These are phyloP conservation scores for Neurospora hispaniola DNA, from an alignment of 495 filamentous ascomycete species.

Conservation along the genomic window DNA sequence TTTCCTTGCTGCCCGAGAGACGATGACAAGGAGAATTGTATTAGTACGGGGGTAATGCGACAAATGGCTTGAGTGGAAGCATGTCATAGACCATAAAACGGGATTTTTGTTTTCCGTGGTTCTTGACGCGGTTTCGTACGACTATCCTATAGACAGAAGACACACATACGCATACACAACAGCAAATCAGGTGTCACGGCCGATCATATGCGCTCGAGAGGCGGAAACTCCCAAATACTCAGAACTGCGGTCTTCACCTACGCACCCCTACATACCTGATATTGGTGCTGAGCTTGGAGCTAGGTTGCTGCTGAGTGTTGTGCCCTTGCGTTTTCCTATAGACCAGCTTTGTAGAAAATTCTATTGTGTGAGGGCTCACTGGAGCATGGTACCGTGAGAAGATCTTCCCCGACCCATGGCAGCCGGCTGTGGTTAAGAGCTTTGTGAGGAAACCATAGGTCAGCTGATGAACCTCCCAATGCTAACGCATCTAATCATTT, in stretches of 20 bases:
- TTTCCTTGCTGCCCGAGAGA: background rate
- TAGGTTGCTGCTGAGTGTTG: background rate
- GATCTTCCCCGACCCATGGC: background rate
- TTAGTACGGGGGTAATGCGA: slow-evolving; percentile 10
- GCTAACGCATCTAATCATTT: background rate
- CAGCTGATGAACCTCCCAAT: background rate
- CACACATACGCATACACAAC: slow-evolving; percentile 6
- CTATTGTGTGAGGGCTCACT: background rate
- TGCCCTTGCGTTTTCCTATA: background rate
- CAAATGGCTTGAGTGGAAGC: slow-evolving; percentile 3
- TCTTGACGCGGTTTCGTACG: slow-evolving; percentile 1
- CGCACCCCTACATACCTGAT: background rate
- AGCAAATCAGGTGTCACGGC: background rate
- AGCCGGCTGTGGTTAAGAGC: background rate
- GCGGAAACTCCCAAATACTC: background rate
- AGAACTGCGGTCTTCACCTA: background rate
- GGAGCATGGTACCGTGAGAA: background rate
- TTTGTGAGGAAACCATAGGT: background rate
- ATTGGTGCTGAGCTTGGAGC: background rate
- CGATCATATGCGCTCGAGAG: background rate
- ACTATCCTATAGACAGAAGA: background rate
- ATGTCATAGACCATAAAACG: background rate
- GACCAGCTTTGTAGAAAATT: background rate
- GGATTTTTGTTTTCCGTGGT: background rate
- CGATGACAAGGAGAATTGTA: slow-evolving; percentile 5